Evolutionary conservation across 257 asterid genomes (phyloP).

Genomic region (Solanum paucissectum): DNA sequence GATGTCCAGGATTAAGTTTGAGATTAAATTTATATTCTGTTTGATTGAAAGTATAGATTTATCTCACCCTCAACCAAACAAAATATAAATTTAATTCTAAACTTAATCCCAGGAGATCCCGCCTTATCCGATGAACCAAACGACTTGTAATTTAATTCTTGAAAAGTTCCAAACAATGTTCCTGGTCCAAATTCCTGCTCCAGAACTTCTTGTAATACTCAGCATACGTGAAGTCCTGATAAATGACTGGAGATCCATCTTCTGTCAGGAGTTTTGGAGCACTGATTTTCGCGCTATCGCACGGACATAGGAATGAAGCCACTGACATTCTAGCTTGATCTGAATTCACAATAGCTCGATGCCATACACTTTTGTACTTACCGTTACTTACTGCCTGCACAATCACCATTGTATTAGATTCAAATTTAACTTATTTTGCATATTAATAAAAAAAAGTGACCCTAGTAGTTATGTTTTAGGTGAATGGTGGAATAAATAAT

Average conservation of each 20-base stretch:
- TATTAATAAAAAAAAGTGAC: neutral
- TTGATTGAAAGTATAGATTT: neutral
- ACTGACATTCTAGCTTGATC: constrained; percentile 57
- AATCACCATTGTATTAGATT: neutral
- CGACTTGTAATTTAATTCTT: constrained; percentile 22
- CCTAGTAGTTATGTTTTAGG: neutral
- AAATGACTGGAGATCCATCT: constrained; percentile 25
- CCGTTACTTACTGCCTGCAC: constrained; percentile 78
- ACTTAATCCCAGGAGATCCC: neutral
- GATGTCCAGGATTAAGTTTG: neutral
- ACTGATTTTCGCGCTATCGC: constrained; percentile 45
- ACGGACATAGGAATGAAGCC: constrained; percentile 88
- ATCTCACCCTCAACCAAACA: neutral
- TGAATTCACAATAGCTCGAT: constrained; percentile 71
- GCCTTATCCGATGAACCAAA: neutral
- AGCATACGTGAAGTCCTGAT: constrained; percentile 53
- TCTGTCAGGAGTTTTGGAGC: constrained; percentile 51
- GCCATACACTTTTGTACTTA: constrained; percentile 79
- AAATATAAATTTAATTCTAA: neutral
- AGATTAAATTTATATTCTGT: neutral
- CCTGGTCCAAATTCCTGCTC: constrained; percentile 76
- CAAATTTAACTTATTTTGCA: neutral
- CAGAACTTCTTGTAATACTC: constrained; percentile 85
- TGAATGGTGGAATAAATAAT: neutral
- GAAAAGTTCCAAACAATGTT: constrained; percentile 75